phyloP scores from a whole-genome alignment of 495 filamentous ascomycete species.

The Aspergillus ellipticus region DNA sequence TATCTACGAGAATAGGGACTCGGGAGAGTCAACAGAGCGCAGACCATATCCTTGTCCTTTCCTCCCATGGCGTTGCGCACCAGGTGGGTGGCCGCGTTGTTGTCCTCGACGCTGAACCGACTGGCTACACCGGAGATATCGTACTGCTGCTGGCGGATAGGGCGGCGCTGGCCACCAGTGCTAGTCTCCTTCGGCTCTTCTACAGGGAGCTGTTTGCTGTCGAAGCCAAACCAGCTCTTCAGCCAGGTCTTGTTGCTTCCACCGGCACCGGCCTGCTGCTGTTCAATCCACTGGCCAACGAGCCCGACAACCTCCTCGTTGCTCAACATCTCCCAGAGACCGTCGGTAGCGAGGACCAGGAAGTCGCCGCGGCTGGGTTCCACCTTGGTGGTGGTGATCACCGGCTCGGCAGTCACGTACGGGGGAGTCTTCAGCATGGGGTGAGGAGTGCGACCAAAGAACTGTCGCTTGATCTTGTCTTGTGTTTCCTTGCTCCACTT shows the following conservation, averaged over 20 bases:
- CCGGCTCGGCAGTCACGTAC: slow-evolving; percentile 95
- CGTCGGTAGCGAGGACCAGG: slow-evolving; percentile 93
- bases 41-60: slow-evolving; percentile 89
- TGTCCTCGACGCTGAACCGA: slow-evolving; percentile 90
- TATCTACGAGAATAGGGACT: slow-evolving; percentile 88
- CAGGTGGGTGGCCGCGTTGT: slow-evolving; percentile 93
- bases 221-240: slow-evolving; percentile 47
- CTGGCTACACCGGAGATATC: slow-evolving; percentile 63
- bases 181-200: slow-evolving; percentile 50
- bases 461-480: slow-evolving; percentile 72
- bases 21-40: slow-evolving; percentile 85
- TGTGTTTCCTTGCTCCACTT: slow-evolving; percentile 89
- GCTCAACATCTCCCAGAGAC: slow-evolving; percentile 98
- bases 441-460: slow-evolving; percentile 75
- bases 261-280: slow-evolving; percentile 50
- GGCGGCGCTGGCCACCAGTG: slow-evolving; percentile 55
- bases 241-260: slow-evolving; percentile 43
- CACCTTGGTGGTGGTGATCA: slow-evolving; percentile 93
- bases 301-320: slow-evolving; percentile 98
- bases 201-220: slow-evolving; percentile 49
- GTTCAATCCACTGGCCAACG: slow-evolving; percentile 94
- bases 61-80: slow-evolving; percentile 95
- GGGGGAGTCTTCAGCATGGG: slow-evolving; percentile 82
- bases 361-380: slow-evolving; percentile 90
- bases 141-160: slow-evolving; percentile 83